These are phyloP conservation scores for Macadamia integrifolia DNA, from an alignment of 164 flowering plant genomes.

Conservation along the genomic window DNA sequence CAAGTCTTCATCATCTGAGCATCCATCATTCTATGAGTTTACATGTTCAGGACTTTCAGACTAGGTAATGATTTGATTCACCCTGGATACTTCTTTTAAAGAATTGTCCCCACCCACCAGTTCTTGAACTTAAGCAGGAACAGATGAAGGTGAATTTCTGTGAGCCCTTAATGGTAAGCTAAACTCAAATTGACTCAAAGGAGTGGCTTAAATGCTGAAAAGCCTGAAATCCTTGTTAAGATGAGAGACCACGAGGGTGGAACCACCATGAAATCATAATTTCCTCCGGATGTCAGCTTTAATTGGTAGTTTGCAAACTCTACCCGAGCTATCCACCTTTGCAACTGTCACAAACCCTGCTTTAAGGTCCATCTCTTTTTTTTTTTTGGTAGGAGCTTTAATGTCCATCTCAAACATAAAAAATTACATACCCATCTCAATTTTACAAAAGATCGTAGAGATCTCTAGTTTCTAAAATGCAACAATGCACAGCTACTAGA, in stretches of 20 bases:
- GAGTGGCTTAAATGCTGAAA: slow-evolving; percentile 10
- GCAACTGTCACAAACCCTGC: slow-evolving; percentile 76
- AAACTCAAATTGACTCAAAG: slow-evolving; percentile 20
- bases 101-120: slow-evolving; percentile 6
- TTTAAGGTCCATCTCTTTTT: slow-evolving; percentile 4
- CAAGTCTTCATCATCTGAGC: slow-evolving; percentile 10
- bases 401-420: not conserved
- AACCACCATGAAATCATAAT: slow-evolving; percentile 87
- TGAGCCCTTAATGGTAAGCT: slow-evolving; percentile 9
- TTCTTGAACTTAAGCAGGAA: slow-evolving; percentile 13
- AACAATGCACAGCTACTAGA: not conserved
- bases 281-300: slow-evolving; percentile 69
- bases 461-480: not conserved
- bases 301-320: slow-evolving; percentile 63
- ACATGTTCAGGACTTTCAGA: slow-evolving; percentile 17
- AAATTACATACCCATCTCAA: not conserved
- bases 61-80: slow-evolving; percentile 3
- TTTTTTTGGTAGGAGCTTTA: no score
- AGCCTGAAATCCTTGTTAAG: slow-evolving; percentile 26
- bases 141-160: slow-evolving; percentile 8
- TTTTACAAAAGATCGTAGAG: not conserved
- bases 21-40: slow-evolving; percentile 15
- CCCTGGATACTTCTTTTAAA: slow-evolving; percentile 1
- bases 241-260: slow-evolving; percentile 84
- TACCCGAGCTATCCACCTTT: slow-evolving; percentile 68